A percentile compares a stretch with the other conserved stretches of the same genome.
phyloP scores from a whole-genome alignment of 441 rosid species.

The Eutrema salsugineum region DNA sequence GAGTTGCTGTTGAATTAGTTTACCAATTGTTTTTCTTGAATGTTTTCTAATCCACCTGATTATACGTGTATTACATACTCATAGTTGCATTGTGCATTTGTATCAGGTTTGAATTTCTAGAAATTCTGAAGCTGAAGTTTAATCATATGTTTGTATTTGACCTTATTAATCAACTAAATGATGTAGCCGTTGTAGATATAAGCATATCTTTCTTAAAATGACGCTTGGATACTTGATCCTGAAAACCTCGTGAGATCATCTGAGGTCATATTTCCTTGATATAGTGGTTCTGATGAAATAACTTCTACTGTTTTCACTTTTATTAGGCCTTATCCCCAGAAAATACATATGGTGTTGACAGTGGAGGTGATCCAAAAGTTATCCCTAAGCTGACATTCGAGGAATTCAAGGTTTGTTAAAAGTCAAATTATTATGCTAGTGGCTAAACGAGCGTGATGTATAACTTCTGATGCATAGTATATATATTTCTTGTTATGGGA shows the following conservation, averaged over 20 bases:
- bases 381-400: conserved; percentile 88
- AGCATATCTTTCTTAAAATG: background rate
- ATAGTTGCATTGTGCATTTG: background rate
- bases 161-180: background rate
- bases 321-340: conserved; percentile 86
- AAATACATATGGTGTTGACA: conserved; percentile 96
- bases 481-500: conserved; percentile 16
- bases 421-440: conserved; percentile 3
- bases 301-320: background rate
- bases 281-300: background rate
- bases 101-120: background rate
- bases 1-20: background rate
- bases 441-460: background rate
- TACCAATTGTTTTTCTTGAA: background rate
- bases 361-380: conserved; percentile 96
- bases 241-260: background rate
- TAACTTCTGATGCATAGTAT: conserved; percentile 8
- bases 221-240: background rate
- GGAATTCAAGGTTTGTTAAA: conserved; percentile 48
- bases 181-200: background rate
- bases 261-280: background rate
- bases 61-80: conserved; percentile 3
- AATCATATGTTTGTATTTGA: background rate
- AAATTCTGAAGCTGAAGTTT: background rate
- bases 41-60: background rate